phyloP scores from a whole-genome alignment of 768 basidiomycete genomes.

The Macrolepiota fuliginosa region DNA sequence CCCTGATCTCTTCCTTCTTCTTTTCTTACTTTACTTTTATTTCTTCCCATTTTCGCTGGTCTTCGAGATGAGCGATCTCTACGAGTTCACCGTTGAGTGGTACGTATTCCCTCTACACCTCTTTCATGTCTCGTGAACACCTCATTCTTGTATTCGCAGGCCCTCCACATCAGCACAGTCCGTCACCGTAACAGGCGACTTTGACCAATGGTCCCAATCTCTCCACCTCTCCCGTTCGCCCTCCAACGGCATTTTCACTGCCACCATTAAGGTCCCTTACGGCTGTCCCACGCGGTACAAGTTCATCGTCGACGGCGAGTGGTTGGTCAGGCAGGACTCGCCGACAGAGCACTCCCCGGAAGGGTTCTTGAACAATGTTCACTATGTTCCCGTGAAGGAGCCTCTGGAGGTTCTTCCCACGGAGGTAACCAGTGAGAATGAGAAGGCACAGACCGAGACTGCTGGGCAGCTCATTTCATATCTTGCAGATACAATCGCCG shows the following conservation, averaged over 20 bases:
- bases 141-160: conserved; percentile 35
- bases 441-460: conserved; percentile 17
- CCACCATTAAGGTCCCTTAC: conserved; percentile 55
- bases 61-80: conserved; percentile 33
- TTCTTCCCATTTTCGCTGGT: conserved; percentile 4
- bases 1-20: background rate
- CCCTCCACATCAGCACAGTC: conserved; percentile 50
- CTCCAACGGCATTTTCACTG: conserved; percentile 51
- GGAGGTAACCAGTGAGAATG: conserved; percentile 12
- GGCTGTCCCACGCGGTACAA: conserved; percentile 68
- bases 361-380: conserved; percentile 74
- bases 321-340: conserved; percentile 51
- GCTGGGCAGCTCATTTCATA: conserved; percentile 33
- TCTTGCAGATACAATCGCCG: conserved; percentile 34
- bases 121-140: background rate
- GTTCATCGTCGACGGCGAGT: conserved; percentile 74
- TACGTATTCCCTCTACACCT: conserved; percentile 20
- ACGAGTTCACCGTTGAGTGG: conserved; percentile 56
- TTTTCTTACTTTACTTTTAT: background rate
- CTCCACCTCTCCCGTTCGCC: conserved; percentile 13
- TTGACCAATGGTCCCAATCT: conserved; percentile 46
- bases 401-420: conserved; percentile 11
- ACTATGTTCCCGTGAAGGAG: conserved; percentile 45
- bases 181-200: conserved; percentile 75
- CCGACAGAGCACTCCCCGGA: conserved; percentile 59